Evolutionary conservation across 2,329 filamentous ascomycete species (phyloP).

Genomic region (Cladophialophora immunda): DNA sequence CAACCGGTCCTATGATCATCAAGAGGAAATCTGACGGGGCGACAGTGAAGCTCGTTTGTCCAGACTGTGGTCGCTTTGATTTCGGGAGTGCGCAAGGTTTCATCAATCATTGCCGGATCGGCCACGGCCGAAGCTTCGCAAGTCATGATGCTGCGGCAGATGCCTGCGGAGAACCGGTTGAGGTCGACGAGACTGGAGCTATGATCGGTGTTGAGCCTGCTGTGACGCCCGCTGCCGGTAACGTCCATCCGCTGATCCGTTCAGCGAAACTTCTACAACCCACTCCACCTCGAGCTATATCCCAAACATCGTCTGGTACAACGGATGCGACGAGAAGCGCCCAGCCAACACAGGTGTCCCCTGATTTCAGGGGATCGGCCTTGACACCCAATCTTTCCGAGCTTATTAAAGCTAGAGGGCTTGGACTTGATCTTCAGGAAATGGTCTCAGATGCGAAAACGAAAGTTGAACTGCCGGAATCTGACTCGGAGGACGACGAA

Average conservation of each 20-base stretch:
- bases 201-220: conserved; percentile 51
- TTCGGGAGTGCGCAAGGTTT: conserved; percentile 99
- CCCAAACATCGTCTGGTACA: neutral
- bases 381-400: conserved; percentile 74
- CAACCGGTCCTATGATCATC: conserved; percentile 77
- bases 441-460: conserved; percentile 65
- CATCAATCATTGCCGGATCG: conserved; percentile 98
- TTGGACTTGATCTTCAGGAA: conserved; percentile 67
- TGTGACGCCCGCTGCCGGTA: conserved; percentile 50
- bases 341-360: conserved; percentile 29
- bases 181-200: conserved; percentile 68
- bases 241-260: conserved; percentile 70
- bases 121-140: conserved; percentile 91
- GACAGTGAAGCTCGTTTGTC: conserved; percentile 88
- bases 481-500: conserved; percentile 50
- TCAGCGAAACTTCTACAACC: conserved; percentile 59
- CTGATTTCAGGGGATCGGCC: conserved; percentile 33
- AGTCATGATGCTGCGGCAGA: conserved; percentile 94
- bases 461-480: conserved; percentile 50
- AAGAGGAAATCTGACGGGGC: conserved; percentile 83
- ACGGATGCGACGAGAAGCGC: neutral
- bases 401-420: conserved; percentile 69
- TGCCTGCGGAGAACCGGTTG: conserved; percentile 83
- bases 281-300: conserved; percentile 30
- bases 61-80: conserved; percentile 86